Evolutionary conservation across 148 eudicot genomes (phyloP).

Genomic region (Fallopia convolvulus): DNA sequence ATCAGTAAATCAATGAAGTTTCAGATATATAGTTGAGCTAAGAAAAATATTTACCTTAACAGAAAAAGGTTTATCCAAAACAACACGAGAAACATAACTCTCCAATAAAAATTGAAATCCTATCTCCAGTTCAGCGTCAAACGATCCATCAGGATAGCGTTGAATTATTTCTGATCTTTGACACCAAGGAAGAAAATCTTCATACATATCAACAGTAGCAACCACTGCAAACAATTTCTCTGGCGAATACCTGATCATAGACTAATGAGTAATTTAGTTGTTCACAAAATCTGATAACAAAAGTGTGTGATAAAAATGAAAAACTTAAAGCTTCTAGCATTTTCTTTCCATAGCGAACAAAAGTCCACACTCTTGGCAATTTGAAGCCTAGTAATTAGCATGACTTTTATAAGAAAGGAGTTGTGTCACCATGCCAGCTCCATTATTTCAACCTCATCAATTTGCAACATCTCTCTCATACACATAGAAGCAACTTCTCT

Average conservation of each 20-base stretch:
- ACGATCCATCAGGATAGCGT: conserved; percentile 72
- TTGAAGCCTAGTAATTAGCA: not conserved
- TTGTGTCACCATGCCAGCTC: not conserved
- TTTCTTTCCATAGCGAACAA: not conserved
- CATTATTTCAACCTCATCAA: not conserved
- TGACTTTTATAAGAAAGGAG: not conserved
- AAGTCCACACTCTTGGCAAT: not conserved
- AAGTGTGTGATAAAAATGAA: not conserved
- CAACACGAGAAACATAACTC: conserved; percentile 87
- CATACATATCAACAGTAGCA: conserved; percentile 90
- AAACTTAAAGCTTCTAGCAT: not conserved
- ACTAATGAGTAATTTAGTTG: not conserved
- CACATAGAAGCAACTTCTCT: not conserved
- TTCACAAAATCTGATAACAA: not conserved
- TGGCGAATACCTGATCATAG: conserved; percentile 61
- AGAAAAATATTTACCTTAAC: conserved; percentile 46
- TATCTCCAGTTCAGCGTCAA: conserved; percentile 90
- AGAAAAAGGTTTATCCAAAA: conserved; percentile 42
- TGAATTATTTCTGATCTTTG: conserved; percentile 66
- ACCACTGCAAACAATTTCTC: conserved; percentile 91
- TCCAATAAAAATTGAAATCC: conserved; percentile 88
- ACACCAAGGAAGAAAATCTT: conserved; percentile 94
- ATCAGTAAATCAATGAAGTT: not conserved
- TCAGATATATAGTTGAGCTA: not conserved
- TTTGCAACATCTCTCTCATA: not conserved